These are phyloP conservation scores for Cladosporium sp. DNA, from an alignment of 2,329 filamentous ascomycete species.

Conservation along the genomic window DNA sequence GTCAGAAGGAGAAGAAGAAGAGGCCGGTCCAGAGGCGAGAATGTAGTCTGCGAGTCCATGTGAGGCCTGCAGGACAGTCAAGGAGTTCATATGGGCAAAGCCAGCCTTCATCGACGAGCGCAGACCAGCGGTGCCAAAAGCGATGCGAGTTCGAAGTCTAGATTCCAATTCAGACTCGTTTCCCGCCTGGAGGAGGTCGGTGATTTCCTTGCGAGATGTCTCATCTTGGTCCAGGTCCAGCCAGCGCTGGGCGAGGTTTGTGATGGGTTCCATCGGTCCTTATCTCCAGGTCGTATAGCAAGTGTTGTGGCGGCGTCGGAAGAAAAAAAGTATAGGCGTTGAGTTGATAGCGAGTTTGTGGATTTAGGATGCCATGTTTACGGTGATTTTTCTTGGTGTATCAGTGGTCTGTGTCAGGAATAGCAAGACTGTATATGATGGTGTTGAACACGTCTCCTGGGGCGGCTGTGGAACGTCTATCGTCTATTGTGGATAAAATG, in stretches of 20 bases:
- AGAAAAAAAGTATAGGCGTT: background rate
- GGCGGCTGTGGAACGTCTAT: too few species aligned
- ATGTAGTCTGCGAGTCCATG: constrained; percentile 62
- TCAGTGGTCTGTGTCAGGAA: too few species aligned
- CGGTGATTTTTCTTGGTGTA: too few species aligned
- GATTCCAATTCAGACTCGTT: constrained; percentile 48
- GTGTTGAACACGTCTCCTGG: too few species aligned
- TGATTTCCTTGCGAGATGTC: constrained; percentile 51
- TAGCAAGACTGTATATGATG: too few species aligned
- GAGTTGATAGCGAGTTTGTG: background rate
- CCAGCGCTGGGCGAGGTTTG: constrained; percentile 50
- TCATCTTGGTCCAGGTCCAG: constrained; percentile 55
- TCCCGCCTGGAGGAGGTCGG: constrained; percentile 42
- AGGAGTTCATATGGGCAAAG: constrained; percentile 46
- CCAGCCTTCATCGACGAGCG: constrained; percentile 63
- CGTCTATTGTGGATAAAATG: too few species aligned
- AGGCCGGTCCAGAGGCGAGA: constrained; percentile 33
- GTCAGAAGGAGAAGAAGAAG: background rate
- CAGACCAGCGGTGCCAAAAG: constrained; percentile 60
- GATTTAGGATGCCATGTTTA: background rate
- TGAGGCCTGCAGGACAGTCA: constrained; percentile 49
- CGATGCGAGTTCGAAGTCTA: constrained; percentile 52
- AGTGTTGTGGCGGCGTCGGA: background rate
- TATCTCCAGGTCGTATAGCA: too few species aligned
- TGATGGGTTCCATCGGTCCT: constrained; percentile 8